Percentiles rank a stretch among this genome's conserved stretches.
Conservation (phyloP, 2,329 filamentous ascomycete genomes). For the Pezicula neosporulosa region DNA sequence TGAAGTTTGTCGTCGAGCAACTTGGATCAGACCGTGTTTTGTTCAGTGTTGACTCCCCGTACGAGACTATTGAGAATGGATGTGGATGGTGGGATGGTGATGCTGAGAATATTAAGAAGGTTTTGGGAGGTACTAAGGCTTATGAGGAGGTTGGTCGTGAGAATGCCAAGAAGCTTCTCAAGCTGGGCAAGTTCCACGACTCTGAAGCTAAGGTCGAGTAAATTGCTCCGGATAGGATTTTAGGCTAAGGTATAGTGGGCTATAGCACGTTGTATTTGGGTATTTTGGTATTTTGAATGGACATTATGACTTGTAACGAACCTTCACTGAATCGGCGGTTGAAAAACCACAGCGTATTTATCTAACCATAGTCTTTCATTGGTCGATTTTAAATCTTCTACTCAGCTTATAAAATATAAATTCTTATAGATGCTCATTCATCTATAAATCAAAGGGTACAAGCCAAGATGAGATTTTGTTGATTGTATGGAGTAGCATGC, state of each 20-base stretch:
- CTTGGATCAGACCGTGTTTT: slow-evolving; percentile 46
- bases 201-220: background rate
- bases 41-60: slow-evolving; percentile 52
- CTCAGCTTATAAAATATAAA: too few relatives aligned
- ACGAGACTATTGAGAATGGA: slow-evolving; percentile 39
- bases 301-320: too few relatives aligned
- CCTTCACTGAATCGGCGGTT: too few relatives aligned
- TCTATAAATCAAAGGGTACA: too few relatives aligned
- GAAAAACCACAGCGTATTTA: too few relatives aligned
- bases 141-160: slow-evolving; percentile 40
- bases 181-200: slow-evolving; percentile 16
- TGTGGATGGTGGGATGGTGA: slow-evolving; percentile 42
- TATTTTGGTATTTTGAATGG: too few relatives aligned
- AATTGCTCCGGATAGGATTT: background rate
- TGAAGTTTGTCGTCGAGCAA: slow-evolving; percentile 46
- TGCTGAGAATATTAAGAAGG: slow-evolving; percentile 30
- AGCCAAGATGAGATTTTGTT: too few relatives aligned
- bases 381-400: too few relatives aligned
- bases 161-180: slow-evolving; percentile 41
- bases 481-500: too few relatives aligned
- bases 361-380: too few relatives aligned
- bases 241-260: background rate
- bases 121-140: slow-evolving; percentile 19
- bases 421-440: too few relatives aligned
- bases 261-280: background rate